Conservation (phyloP, 768 basidiomycete species). For the Russula griseocarnosa region DNA sequence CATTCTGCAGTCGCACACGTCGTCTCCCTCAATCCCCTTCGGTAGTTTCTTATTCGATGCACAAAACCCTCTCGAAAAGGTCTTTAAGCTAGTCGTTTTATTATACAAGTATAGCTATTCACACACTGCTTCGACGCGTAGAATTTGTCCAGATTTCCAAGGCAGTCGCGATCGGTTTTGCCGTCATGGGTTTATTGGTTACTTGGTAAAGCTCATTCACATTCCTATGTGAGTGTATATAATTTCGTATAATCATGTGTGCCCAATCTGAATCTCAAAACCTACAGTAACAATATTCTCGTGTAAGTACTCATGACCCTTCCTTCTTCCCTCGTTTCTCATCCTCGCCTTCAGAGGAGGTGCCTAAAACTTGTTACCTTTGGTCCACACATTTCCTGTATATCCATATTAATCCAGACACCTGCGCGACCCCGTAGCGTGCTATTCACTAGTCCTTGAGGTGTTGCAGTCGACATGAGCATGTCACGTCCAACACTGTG, state of each 20-base stretch:
- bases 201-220: slow-evolving; percentile 97
- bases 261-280: slow-evolving; percentile 25
- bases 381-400: slow-evolving; percentile 14
- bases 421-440: not conserved
- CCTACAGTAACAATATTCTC: slow-evolving; percentile 86
- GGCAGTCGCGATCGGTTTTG: slow-evolving; percentile 96
- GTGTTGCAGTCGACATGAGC: not conserved
- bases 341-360: slow-evolving; percentile 55
- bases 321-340: slow-evolving; percentile 24
- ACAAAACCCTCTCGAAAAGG: slow-evolving; percentile 97
- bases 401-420: slow-evolving; percentile 22
- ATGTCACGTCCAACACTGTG: not conserved
- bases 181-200: slow-evolving; percentile 99
- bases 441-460: not conserved
- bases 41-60: slow-evolving; percentile 94
- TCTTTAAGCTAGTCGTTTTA: slow-evolving; percentile 36
- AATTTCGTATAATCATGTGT: slow-evolving; percentile 3
- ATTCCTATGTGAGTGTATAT: slow-evolving; percentile 83
- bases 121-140: slow-evolving; percentile 36
- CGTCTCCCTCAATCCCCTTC: slow-evolving; percentile 18
- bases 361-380: slow-evolving; percentile 44
- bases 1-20: not conserved
- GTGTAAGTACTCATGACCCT: slow-evolving; percentile 62
- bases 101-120: not conserved
- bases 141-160: slow-evolving; percentile 94